Base-by-base conservation (phyloP, 768 basidiomycete genomes). In the Calocera viscosa region DNA sequence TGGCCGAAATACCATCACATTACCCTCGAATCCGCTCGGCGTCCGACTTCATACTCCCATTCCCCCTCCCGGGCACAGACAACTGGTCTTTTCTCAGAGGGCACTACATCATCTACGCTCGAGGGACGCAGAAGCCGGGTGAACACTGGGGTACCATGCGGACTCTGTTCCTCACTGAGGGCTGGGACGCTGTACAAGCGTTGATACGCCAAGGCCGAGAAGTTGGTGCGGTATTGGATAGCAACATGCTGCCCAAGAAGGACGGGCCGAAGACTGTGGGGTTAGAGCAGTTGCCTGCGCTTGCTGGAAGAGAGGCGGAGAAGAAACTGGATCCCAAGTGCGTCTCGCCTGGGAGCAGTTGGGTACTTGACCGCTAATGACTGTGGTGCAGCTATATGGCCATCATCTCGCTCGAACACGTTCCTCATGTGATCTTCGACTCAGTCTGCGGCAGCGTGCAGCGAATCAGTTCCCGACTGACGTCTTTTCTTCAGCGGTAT, bases 401-500 rank as follows among this genome's bases (percentile, higher is more conserved):
- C 14, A 26, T 60, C 53, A 19, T 60, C 30, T 60, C 53, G 2
- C 53, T 60, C 11, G 53, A 60, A 19, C 53, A 60, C 30, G 26
- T 60, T 19, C 53, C 53, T 49, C 26, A 30, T 7, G 47, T 19
- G 30, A 60, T 60, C 11, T 60, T 5, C 53, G 24, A 2, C 53
- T 16, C 22, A 10, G 14, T 60, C 16, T 14, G 2, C 14, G 24
- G 63, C 63, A 5, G 17, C 47, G 67, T 70, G 24, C 66, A 65
- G 43, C 69, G 72, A 60, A 67, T 70, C 38, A 74, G 64, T 33
- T 77, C 70, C 70, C 77, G 76, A 65, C 16, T 60, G n/a, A n/a
- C n/a, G 26, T 28, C 53, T 26, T 10, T 75, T 71, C 64, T 72
- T 73, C 11, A 77, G 77, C 47, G 72, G 73, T 49, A 75, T 68